Conservation (phyloP, 495 filamentous ascomycete genomes). For the Massariosphaeria phaeospora region DNA sequence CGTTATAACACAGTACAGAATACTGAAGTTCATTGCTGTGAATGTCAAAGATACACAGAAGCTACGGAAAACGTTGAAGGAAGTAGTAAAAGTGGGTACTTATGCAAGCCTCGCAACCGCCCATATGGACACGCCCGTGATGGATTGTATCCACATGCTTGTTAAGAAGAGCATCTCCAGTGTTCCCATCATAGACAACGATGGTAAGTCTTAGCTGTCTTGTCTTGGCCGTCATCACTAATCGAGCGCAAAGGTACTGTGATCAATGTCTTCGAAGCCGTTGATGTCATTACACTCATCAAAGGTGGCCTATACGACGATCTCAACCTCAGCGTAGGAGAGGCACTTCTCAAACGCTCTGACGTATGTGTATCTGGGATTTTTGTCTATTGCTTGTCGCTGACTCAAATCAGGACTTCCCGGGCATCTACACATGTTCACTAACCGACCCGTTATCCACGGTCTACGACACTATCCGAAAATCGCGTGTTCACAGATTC, state of each 20-base stretch:
- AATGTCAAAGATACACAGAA: constrained; percentile 88
- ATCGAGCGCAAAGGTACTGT: constrained; percentile 55
- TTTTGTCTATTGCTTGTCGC: constrained; percentile 1
- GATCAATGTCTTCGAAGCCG: constrained; percentile 95
- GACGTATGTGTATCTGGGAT: constrained; percentile 50
- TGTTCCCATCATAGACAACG: constrained; percentile 83
- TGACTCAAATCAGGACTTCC: constrained; percentile 63
- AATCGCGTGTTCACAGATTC: constrained; percentile 85
- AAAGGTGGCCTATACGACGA: constrained; percentile 92
- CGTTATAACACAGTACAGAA: constrained; percentile 95
- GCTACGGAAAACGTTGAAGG: constrained; percentile 78
- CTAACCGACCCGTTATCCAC: constrained; percentile 87
- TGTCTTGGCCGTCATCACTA: not conserved
- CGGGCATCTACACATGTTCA: constrained; percentile 93
- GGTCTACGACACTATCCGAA: constrained; percentile 95
- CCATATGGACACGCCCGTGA: constrained; percentile 85
- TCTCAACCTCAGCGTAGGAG: constrained; percentile 77
- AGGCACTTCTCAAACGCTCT: constrained; percentile 79
- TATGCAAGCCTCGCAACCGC: constrained; percentile 77
- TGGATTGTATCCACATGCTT: constrained; percentile 92
- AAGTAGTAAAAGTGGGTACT: constrained; percentile 78
- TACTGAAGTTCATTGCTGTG: constrained; percentile 97
- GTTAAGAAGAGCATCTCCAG: constrained; percentile 91
- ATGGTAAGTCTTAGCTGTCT: constrained; percentile 48
- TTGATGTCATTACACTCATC: constrained; percentile 94